Percentiles rank a stretch among this genome's conserved stretches.
Evolutionary conservation across 805 yeast species (phyloP).

Genomic region (Myxozyma melibiosi): DNA sequence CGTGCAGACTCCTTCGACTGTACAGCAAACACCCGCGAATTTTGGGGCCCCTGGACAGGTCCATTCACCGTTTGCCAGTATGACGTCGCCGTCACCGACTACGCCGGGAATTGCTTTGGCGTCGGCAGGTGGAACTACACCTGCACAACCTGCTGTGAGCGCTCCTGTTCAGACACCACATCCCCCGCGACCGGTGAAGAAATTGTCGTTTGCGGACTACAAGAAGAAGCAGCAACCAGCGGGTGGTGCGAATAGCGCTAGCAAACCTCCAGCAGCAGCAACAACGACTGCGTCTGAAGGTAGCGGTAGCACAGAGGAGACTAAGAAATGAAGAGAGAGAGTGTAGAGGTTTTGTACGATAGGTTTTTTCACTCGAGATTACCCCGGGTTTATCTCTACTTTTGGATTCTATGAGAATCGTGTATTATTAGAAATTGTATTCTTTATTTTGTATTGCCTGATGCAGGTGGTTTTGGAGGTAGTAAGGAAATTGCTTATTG

Average conservation of each 20-base stretch:
- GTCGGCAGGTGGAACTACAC: not conserved
- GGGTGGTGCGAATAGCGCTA: not conserved
- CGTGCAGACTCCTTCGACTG: constrained; percentile 1
- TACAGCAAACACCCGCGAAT: constrained; percentile 1
- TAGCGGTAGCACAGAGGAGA: not conserved
- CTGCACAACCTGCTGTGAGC: not conserved
- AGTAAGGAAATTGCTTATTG: not conserved
- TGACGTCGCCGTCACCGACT: not conserved
- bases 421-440: not conserved
- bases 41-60: constrained; percentile 5
- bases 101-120: not conserved
- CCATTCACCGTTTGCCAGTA: not conserved
- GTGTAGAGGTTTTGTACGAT: not conserved
- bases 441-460: not conserved
- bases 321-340: not conserved
- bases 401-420: not conserved
- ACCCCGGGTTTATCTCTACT: not conserved
- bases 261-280: not conserved
- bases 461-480: not conserved
- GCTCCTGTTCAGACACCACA: constrained; percentile 4
- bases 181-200: constrained; percentile 35
- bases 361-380: no score
- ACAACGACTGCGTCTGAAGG: not conserved
- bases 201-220: constrained; percentile 37
- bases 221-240: constrained; percentile 33